Evolutionary conservation across 139 green algal species (phyloP), one percentile per base, ranked within the genome.

Genomic region (Coelastrella sp.): DNA sequence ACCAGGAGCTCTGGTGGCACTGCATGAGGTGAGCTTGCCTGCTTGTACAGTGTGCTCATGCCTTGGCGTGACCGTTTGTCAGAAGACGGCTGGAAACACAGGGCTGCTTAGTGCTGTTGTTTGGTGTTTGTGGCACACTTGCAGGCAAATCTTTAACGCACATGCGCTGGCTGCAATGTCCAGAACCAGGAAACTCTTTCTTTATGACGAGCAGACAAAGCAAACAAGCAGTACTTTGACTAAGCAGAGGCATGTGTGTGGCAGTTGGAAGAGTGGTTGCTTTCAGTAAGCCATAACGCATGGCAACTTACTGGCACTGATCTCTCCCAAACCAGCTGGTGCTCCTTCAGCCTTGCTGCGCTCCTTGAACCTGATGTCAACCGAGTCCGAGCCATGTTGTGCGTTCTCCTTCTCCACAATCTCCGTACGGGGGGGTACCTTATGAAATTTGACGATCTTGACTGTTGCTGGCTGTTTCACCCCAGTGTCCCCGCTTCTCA

Each of bases 391-490:
- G 49, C 12, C 78, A 63, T 61, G 35, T 35, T 65, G 14, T 35
- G 35, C 59, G 80, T 86, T 63, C 22, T 73, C 19, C 4, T 73
- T 56, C 20, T 86, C 80, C 12, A 86, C 15, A 9, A 86, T 72
- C 12, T 57, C 25, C 8, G 80, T 75, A 19, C 80, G 80, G 14
- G 80, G 80, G 7, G 24, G 22, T 20, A 63, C 58, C 19, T 61
- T 86, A 59, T 73, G 65, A 59, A 86, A 86, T 8, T 86, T 86
- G 15, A 63, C 27, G 78, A 84, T 49, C 10, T 25, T 35, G 19
- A 84, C 8, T 58, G 35, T 84, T 57, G 78, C 56, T 66, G 78
- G 78, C 78, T 65, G 9, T 14, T 11, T 65, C 15, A 20, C 11
- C 10, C 78, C 56, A 20, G 56, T 25, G 78, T 66, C 78, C 17